Percentiles rank a stretch among this genome's conserved stretches.
These are phyloP conservation scores for Ascochyta rabiei DNA, from an alignment of 2,329 filamentous ascomycete species.

Conservation along the genomic window DNA sequence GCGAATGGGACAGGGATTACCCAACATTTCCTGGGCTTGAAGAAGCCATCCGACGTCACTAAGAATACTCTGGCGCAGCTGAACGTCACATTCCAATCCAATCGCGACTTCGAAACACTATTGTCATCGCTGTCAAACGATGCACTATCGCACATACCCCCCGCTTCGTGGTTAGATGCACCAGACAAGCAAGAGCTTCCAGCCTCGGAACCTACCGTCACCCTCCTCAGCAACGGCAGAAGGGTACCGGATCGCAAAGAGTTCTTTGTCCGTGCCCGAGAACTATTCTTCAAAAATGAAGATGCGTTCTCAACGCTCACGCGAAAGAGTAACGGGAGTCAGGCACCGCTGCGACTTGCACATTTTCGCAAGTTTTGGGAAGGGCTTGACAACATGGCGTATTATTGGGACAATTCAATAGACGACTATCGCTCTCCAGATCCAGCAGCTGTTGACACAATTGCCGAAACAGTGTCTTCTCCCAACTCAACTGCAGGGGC, in stretches of 20 bases:
- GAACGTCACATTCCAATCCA: constrained; percentile 50
- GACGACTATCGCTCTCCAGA: constrained; percentile 59
- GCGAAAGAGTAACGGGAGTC: constrained; percentile 54
- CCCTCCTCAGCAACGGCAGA: constrained; percentile 56
- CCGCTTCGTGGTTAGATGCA: constrained; percentile 41
- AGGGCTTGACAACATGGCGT: constrained; percentile 63
- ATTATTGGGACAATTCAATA: constrained; percentile 66
- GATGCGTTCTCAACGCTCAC: constrained; percentile 63
- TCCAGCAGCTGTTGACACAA: constrained; percentile 15
- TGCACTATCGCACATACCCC: constrained; percentile 48
- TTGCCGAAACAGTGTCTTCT: constrained; percentile 2
- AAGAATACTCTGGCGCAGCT: constrained; percentile 49
- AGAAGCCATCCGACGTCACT: constrained; percentile 51
- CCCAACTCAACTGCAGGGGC: constrained; percentile 1
- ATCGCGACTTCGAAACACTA: constrained; percentile 50
- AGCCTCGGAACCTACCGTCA: constrained; percentile 31
- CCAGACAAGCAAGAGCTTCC: constrained; percentile 38
- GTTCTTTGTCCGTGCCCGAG: constrained; percentile 56
- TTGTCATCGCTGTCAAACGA: constrained; percentile 41
- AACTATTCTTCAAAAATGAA: constrained; percentile 62
- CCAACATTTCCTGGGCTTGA: constrained; percentile 51
- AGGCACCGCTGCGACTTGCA: constrained; percentile 57
- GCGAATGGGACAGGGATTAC: constrained; percentile 50
- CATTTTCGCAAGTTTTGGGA: constrained; percentile 67
- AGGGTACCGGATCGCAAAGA: constrained; percentile 55